phyloP scores from a whole-genome alignment of 306 rosid genomes.

The Pterocarpus santalinus region DNA sequence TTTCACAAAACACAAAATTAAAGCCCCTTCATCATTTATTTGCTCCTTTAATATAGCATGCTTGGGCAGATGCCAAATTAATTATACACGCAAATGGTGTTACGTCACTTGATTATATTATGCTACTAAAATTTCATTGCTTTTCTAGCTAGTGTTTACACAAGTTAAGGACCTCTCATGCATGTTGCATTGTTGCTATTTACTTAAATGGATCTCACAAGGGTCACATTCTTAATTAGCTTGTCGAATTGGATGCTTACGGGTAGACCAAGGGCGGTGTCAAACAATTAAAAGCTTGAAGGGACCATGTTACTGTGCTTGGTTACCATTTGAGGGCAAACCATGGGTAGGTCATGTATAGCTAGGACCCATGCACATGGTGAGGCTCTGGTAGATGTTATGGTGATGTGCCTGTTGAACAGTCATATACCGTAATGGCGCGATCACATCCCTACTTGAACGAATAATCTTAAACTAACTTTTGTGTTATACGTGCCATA shows the following conservation, averaged over 20 bases:
- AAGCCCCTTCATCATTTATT: constrained; percentile 22
- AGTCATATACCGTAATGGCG: background rate
- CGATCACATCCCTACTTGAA: background rate
- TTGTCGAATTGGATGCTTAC: constrained; percentile 21
- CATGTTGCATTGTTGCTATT: background rate
- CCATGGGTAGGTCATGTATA: background rate
- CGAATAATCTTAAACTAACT: too few relatives aligned
- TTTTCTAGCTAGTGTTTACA: constrained; percentile 29
- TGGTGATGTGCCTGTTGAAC: constrained; percentile 9
- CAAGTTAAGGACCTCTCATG: constrained; percentile 5
- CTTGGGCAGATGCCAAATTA: background rate
- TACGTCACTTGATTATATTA: background rate
- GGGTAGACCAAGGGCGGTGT: constrained; percentile 4
- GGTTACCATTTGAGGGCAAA: constrained; percentile 18
- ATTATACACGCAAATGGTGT: background rate
- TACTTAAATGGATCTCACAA: background rate
- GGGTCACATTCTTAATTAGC: constrained; percentile 6
- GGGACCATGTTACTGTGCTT: constrained; percentile 24
- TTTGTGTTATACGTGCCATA: too few relatives aligned
- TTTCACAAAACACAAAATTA: background rate
- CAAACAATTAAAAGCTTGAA: constrained; percentile 26
- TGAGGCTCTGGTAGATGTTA: background rate
- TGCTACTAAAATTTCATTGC: background rate
- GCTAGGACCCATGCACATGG: constrained; percentile 42
- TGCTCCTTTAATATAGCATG: background rate